Evolutionary conservation across 208 protist genomes (phyloP), one percentile per base, ranked within the genome.

Genomic region (Eutreptiella sp.): DNA sequence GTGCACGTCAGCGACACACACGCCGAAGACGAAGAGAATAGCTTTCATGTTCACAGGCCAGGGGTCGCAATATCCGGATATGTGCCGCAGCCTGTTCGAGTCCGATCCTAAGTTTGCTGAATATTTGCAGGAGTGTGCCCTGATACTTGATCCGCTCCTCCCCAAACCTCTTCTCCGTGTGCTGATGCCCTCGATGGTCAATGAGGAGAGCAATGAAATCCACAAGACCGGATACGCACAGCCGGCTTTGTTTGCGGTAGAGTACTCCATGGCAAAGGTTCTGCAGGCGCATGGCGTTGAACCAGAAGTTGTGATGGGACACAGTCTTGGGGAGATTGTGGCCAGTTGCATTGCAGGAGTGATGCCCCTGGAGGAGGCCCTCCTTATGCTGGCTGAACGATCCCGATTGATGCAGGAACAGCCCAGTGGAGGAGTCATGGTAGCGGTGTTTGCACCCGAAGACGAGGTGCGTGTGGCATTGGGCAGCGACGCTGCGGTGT

Each of bases 1-100:
- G n/a, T n/a, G n/a, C n/a, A n/a, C n/a, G n/a, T n/a, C n/a, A n/a
- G n/a, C n/a, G n/a, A n/a, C n/a, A n/a, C n/a, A n/a, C n/a, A n/a
- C n/a, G n/a, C n/a, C n/a, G n/a, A n/a, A n/a, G n/a, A n/a, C n/a
- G n/a, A n/a, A n/a, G n/a, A n/a, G n/a, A 53, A 53, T 76, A 23
- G 64, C 31, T 9, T 75, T 77, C 31, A 34, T 78, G 0, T 76
- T 79, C 38, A 28, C 63, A 1, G 74, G 74, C 26, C 74, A 80
- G 52, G 74, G 74, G 16, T 46, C 70, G 26, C 72, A 78, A 32
- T 72, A 58, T 26, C 28, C 48, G 14, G 60, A 50, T 14, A 78
- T 78, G 73, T 70, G 73, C 28, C 57, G 66, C 16, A 45, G 35
- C 31, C 72, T 78, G 4, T 76, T 66, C 42, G 19, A 61, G 0